phyloP scores from a whole-genome alignment of 768 basidiomycete species.

The Rubroboletus satanas region DNA sequence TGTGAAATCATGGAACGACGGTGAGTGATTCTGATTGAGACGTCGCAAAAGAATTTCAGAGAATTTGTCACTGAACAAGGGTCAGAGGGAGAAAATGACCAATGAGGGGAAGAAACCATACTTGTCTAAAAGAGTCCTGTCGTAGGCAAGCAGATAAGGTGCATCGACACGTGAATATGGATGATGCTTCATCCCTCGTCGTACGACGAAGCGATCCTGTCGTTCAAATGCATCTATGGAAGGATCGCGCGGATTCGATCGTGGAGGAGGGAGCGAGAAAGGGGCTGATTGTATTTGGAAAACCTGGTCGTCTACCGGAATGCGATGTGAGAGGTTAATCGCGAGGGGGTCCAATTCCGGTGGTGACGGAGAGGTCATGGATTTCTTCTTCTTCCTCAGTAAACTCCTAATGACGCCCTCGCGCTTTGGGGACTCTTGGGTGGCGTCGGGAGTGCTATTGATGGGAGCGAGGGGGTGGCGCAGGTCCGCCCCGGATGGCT shows the following conservation, averaged over 20 bases:
- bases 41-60: slow-evolving; percentile 50
- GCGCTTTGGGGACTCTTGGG: slow-evolving; percentile 18
- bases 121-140: slow-evolving; percentile 55
- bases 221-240: slow-evolving; percentile 22
- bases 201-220: slow-evolving; percentile 22
- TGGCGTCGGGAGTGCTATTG: not conserved
- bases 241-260: slow-evolving; percentile 3
- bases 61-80: slow-evolving; percentile 52
- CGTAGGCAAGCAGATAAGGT: slow-evolving; percentile 67
- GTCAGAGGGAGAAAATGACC: slow-evolving; percentile 10
- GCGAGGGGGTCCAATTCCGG: slow-evolving; percentile 9
- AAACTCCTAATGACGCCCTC: slow-evolving; percentile 17
- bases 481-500: slow-evolving; percentile 10
- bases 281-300: not conserved
- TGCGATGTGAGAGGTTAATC: not conserved
- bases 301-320: not conserved
- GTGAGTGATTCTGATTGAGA: slow-evolving; percentile 50
- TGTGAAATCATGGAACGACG: slow-evolving; percentile 56
- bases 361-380: slow-evolving; percentile 1
- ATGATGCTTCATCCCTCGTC: slow-evolving; percentile 46
- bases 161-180: slow-evolving; percentile 46
- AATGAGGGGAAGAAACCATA: slow-evolving; percentile 30
- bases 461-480: slow-evolving; percentile 9
- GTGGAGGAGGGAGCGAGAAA: not conserved
- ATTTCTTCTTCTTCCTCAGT: slow-evolving; percentile 25